Conservation (phyloP, 805 yeast genomes). For the Barnettozyma sucrosica region DNA sequence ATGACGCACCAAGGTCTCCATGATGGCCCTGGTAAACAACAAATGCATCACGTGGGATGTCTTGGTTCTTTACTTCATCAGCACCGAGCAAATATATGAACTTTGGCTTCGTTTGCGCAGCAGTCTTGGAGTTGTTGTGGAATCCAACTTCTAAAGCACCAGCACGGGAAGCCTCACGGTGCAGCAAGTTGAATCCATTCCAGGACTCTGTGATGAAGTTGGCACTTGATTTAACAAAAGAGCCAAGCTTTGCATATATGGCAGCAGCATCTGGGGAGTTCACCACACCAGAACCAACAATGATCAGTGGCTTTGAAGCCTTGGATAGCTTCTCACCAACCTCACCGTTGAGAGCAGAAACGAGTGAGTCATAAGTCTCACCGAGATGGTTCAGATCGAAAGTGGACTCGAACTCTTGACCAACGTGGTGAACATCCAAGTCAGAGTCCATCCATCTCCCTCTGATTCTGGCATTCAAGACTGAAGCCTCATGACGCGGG, state of each 20-base stretch:
- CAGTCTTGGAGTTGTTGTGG: conserved; percentile 34
- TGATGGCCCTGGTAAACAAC: conserved; percentile 90
- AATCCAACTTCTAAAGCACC: conserved; percentile 87
- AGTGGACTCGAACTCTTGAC: conserved; percentile 74
- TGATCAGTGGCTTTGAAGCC: conserved; percentile 72
- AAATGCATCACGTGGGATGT: conserved; percentile 78
- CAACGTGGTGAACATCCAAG: conserved; percentile 66
- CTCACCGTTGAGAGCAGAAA: conserved; percentile 56
- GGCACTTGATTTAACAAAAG: conserved; percentile 45
- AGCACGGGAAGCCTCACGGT: conserved; percentile 81
- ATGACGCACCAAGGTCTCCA: conserved; percentile 84
- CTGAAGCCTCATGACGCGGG: conserved; percentile 89
- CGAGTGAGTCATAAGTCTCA: conserved; percentile 47
- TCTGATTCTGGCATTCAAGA: conserved; percentile 77
- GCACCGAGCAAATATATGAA: conserved; percentile 79
- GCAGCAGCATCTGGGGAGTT: conserved; percentile 62
- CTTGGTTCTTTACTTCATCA: conserved; percentile 64
- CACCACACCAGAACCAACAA: conserved; percentile 75
- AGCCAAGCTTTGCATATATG: conserved; percentile 52
- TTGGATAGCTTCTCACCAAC: conserved; percentile 59
- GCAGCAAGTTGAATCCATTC: conserved; percentile 78
- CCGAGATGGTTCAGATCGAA: conserved; percentile 64
- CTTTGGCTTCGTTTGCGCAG: conserved; percentile 53
- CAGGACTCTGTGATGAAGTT: conserved; percentile 67
- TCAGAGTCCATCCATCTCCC: conserved; percentile 68